phyloP scores from a whole-genome alignment of 257 asterid genomes.

The Solanum phureja region DNA sequence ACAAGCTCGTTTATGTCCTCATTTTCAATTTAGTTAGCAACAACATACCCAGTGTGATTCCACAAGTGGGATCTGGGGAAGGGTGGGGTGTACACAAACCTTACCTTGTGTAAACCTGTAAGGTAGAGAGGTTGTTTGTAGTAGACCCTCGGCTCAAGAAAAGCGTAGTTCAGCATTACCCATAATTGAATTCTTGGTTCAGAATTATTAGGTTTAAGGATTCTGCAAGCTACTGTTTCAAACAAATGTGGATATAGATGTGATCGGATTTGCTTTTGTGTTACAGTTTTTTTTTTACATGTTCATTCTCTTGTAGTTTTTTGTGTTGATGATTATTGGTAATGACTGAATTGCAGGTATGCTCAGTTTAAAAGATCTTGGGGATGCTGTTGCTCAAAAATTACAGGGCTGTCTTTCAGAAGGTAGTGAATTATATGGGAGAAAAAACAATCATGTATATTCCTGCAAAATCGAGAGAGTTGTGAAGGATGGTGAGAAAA shows the following conservation, averaged over 20 bases:
- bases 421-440: constrained; percentile 67
- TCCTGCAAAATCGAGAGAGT: constrained; percentile 59
- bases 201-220: background rate
- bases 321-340: background rate
- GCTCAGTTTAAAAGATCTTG: constrained; percentile 74
- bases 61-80: background rate
- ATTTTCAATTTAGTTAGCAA: background rate
- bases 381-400: constrained; percentile 58
- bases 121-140: background rate
- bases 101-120: background rate
- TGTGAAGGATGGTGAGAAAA: constrained; percentile 40
- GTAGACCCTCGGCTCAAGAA: background rate
- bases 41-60: background rate
- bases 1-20: background rate
- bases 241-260: background rate
- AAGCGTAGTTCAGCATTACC: background rate
- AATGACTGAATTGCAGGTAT: constrained; percentile 40
- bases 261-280: background rate
- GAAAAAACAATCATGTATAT: constrained; percentile 46
- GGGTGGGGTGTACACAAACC: background rate
- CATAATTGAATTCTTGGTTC: background rate
- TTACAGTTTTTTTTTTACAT: background rate
- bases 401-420: constrained; percentile 55
- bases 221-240: background rate
- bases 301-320: background rate